Evolutionary conservation across 2,329 filamentous ascomycete species (phyloP), one percentile per base, ranked within the genome.

Genomic region (Dactylellina sp.): DNA sequence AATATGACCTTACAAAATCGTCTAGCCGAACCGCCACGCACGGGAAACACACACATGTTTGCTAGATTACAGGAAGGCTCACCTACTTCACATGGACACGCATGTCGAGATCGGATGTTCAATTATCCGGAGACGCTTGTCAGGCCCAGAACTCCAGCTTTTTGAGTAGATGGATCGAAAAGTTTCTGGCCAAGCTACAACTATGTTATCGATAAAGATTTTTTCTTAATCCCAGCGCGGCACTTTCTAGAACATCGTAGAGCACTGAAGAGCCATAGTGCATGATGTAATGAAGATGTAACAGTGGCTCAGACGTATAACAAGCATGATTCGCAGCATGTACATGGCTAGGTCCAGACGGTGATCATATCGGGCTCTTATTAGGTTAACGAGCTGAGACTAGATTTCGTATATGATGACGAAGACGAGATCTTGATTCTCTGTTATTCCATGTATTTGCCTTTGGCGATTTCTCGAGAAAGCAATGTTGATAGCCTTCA

Each of bases 1-100:
- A 66, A 20, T 32, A 57, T 52, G 61, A 74, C 70, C 70, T 74
- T 39, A 74, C 70, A 66, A 74, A 74, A 61, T 39, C 40, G 70
- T 66, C 61, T 62, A 74, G 53, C 64, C 56, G 64, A 70, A 28
- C 40, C 32, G 40, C 50, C 49, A 61, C 39, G 47, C 56, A 52
- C 61, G 61, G 47, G 55, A 66, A 61, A 66, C n/a, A 66, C 37
- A 65, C 55, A 64, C 55, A 74, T 72, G 60, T 56, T 55, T 55
- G 39, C n/a, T 52, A 14, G 35, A 37, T 25, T 6, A 52, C 22
- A 32, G 39, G 55, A 42, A 61, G 24, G 9, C 46, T 65, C 55
- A 59, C 53, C 28, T 52, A 52, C 47, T 42, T 55, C 35, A 66
- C 61, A 56, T 50, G 61, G 61, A 55, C 42, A 16, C 14, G 20